phyloP scores from a whole-genome alignment of 148 eudicot species.

The Polygonum aviculare region DNA sequence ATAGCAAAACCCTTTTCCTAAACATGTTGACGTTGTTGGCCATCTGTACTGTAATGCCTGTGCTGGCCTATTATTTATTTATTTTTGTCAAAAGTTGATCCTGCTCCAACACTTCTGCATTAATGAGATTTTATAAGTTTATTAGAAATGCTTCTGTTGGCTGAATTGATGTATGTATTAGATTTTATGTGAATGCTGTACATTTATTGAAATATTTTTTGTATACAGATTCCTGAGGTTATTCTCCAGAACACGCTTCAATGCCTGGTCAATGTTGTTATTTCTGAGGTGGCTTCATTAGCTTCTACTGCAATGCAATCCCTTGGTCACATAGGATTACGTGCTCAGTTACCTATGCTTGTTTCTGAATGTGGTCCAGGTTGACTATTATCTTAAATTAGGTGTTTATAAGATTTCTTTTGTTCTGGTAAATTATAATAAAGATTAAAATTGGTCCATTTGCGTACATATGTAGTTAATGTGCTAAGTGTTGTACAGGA shows the following conservation, averaged over 20 bases:
- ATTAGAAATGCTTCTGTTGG: neutral
- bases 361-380: slow-evolving; percentile 51
- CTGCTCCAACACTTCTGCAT: neutral
- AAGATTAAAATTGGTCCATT: neutral
- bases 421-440: neutral
- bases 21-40: neutral
- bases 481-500: slow-evolving; percentile 48
- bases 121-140: neutral
- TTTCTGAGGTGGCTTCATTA: slow-evolving; percentile 54
- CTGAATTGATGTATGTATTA: neutral
- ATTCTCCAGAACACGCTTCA: slow-evolving; percentile 46
- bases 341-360: slow-evolving; percentile 47
- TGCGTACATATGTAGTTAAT: slow-evolving; percentile 37
- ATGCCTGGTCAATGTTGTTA: slow-evolving; percentile 64
- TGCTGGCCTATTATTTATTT: neutral
- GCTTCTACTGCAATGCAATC: slow-evolving; percentile 93
- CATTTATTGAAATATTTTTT: neutral
- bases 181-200: neutral
- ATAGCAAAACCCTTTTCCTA: no score
- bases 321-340: slow-evolving; percentile 79
- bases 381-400: slow-evolving; percentile 18
- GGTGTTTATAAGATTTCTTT: slow-evolving; percentile 2
- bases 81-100: neutral
- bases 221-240: slow-evolving; percentile 48
- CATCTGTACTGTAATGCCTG: neutral